These are phyloP conservation scores for Echinochloa phyllopogon DNA, from an alignment of 176 grass and related monocot genomes.

Conservation along the genomic window DNA sequence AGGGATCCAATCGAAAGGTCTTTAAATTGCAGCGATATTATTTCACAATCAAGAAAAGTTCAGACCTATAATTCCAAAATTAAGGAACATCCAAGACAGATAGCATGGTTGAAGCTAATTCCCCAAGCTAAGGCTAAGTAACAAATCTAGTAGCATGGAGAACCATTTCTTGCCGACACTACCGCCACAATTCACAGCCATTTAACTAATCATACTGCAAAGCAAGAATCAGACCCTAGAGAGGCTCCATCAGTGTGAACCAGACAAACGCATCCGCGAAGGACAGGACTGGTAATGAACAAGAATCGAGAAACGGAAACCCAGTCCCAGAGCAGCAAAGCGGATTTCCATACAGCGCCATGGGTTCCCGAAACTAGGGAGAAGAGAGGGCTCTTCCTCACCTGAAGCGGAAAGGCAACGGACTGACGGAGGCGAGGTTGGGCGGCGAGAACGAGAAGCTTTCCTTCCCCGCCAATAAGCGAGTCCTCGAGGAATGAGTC, in stretches of 20 bases:
- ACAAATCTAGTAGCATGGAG: neutral
- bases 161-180: neutral
- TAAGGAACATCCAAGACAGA: neutral
- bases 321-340: neutral
- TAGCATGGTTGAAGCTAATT: neutral
- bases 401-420: slow-evolving; percentile 12
- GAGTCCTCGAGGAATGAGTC: neutral
- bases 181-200: neutral
- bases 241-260: neutral
- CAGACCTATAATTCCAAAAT: neutral
- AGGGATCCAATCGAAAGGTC: neutral
- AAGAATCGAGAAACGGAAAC: neutral
- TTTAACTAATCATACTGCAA: neutral
- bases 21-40: neutral
- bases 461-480: neutral
- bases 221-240: neutral
- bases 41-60: neutral
- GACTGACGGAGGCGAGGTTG: neutral
- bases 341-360: neutral
- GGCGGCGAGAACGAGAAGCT: neutral
- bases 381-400: slow-evolving; percentile 12
- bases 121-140: neutral
- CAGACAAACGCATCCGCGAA: neutral
- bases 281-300: neutral
- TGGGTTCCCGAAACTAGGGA: neutral